Evolutionary conservation across 257 asterid genomes (phyloP), one percentile per base, ranked within the genome.

Genomic region (Nicotiana paniculata): DNA sequence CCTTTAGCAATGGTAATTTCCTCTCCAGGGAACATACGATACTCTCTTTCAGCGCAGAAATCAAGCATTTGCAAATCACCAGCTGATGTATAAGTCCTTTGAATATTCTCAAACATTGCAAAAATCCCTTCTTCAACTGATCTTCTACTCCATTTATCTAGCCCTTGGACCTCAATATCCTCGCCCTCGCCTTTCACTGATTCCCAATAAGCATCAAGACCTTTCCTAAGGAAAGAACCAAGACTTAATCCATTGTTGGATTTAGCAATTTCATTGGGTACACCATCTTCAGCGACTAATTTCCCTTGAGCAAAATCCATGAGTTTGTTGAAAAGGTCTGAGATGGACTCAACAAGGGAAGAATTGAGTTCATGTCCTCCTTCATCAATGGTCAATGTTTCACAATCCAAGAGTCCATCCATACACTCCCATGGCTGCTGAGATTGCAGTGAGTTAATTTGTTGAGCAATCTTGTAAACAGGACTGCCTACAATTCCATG

Each of bases 401-500:
- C 92, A n/a, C 53, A 51, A 37, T 79, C 80, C 30, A 28, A 28
- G 30, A 28, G 1, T 2, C 90, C 90, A 55, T 91, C 97, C 98
- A 94, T 93, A 83, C 97, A 90, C 88, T 94, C 98, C 97, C 97
- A 94, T 0, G 98, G 98, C 89, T 88, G 84, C 54, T 87, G 69
- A 1, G 97, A 90, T 13, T 65, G 69, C 10, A 94, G 85, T 2
- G 90, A 86, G 17, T 74, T 43, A 1, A 82, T 86, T 4, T 90
- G 87, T 17, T 74, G 82, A 11, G 97, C 97, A 17, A 94, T 92
- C 81, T 90, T 82, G 57, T 91, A 85, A 79, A 94, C 77, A 5
- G 97, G 98, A 81, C 97, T 94, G 9, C 93, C 93, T 6, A 85
- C 90, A 61, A 94, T 90, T n/a, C 98, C 98, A 59, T 94, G 98